Evolutionary conservation across 1,284 basidiomycete genomes (phyloP).

Genomic region (Ustilago cynodontis): DNA sequence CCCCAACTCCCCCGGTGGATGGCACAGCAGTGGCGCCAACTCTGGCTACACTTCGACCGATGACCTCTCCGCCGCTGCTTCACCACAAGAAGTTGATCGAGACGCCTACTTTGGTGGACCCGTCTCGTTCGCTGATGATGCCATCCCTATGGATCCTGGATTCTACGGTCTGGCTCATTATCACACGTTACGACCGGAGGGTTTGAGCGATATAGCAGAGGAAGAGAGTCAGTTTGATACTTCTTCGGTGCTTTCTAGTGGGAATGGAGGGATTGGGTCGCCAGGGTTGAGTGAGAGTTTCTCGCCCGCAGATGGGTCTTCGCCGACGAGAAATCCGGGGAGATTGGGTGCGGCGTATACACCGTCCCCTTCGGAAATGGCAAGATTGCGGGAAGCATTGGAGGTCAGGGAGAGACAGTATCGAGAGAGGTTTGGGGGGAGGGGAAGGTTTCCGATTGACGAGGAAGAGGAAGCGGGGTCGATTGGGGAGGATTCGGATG

Average conservation of each 20-base stretch:
- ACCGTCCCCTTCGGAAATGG: constrained; percentile 40
- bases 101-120: constrained; percentile 31
- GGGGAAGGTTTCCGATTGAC: constrained; percentile 28
- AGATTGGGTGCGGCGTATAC: constrained; percentile 28
- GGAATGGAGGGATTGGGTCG: constrained; percentile 25
- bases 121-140: constrained; percentile 45
- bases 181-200: constrained; percentile 52
- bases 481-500: constrained; percentile 29
- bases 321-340: constrained; percentile 22
- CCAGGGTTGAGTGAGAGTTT: constrained; percentile 24
- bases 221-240: constrained; percentile 54
- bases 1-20: constrained; percentile 27
- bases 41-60: constrained; percentile 22
- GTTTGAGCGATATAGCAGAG: constrained; percentile 60
- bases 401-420: constrained; percentile 48
- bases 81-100: constrained; percentile 29
- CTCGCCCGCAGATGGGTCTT: constrained; percentile 20
- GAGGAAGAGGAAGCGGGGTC: constrained; percentile 23
- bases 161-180: constrained; percentile 56
- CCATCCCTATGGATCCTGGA: constrained; percentile 46
- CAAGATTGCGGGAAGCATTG: constrained; percentile 42
- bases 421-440: constrained; percentile 22
- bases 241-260: constrained; percentile 39
- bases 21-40: constrained; percentile 6
- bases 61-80: constrained; percentile 18